phyloP scores from a whole-genome alignment of 2,329 filamentous ascomycete species.

The Incumbomyces delicatus region DNA sequence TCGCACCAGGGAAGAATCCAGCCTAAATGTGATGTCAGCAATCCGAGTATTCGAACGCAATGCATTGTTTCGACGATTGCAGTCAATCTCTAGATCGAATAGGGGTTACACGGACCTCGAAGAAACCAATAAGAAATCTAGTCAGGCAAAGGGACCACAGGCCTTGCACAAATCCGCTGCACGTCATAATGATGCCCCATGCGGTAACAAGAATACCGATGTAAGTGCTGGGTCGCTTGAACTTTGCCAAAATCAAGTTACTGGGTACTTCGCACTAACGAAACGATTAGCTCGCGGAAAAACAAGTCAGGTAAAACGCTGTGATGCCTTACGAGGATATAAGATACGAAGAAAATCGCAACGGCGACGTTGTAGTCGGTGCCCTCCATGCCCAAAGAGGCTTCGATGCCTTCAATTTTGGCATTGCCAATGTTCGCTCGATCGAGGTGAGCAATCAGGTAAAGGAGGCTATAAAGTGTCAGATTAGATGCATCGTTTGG shows the following conservation, averaged over 20 bases:
- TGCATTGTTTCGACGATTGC: not conserved
- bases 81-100: not conserved
- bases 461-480: constrained; percentile 30
- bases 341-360: constrained; percentile 19
- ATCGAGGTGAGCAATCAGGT: constrained; percentile 28
- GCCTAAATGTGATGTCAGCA: not conserved
- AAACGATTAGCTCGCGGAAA: not conserved
- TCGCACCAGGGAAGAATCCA: constrained; percentile 4
- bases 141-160: not conserved
- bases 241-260: constrained; percentile 1
- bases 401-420: constrained; percentile 45
- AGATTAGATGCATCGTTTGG: too few relatives aligned
- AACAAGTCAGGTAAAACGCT: not conserved
- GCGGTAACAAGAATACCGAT: not conserved
- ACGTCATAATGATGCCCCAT: constrained; percentile 3
- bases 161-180: not conserved
- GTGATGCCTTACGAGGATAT: constrained; percentile 10
- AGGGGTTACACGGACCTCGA: not conserved
- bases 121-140: not conserved
- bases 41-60: not conserved
- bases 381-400: constrained; percentile 53
- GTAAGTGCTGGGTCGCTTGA: not conserved
- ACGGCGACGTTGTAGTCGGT: constrained; percentile 35
- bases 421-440: constrained; percentile 69
- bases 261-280: not conserved